phyloP scores from a whole-genome alignment of 2,329 filamentous ascomycete species.

The Elsinoe fawcettii region DNA sequence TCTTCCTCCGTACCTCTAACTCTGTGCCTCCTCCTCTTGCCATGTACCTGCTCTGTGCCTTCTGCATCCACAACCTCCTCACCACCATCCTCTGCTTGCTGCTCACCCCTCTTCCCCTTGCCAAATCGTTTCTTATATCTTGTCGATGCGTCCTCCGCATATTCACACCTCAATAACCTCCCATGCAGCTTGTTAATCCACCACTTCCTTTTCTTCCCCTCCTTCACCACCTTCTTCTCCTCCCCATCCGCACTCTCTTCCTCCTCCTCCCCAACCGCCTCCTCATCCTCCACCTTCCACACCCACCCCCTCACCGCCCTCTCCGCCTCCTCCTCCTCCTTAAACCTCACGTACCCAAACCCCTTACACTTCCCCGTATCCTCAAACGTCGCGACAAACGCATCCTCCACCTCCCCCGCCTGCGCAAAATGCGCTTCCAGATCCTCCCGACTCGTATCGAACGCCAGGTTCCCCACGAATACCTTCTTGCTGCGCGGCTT shows the following conservation, averaged over 20 bases:
- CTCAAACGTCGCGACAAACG: conserved; percentile 90
- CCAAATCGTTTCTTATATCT: conserved; percentile 92
- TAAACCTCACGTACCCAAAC: conserved; percentile 91
- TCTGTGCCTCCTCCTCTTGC: conserved; percentile 20
- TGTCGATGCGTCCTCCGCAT: conserved; percentile 81
- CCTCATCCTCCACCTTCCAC: conserved; percentile 51
- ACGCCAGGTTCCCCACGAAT: conserved; percentile 61
- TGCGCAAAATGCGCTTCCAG: conserved; percentile 72
- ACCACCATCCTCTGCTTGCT: conserved; percentile 17
- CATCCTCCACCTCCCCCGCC: conserved; percentile 74
- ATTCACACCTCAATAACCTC: conserved; percentile 76
- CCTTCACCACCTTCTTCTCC: conserved; percentile 27
- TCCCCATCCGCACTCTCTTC: conserved; percentile 27
- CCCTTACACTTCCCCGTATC: conserved; percentile 98
- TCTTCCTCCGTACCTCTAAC: conserved; percentile 26
- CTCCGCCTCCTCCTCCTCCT: conserved; percentile 65
- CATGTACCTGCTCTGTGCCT: conserved; percentile 19
- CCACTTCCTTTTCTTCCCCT: conserved; percentile 51
- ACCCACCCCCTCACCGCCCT: conserved; percentile 75
- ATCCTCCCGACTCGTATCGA: conserved; percentile 61
- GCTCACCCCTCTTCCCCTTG: conserved; percentile 44
- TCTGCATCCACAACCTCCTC: conserved; percentile 22
- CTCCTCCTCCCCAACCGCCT: conserved; percentile 28
- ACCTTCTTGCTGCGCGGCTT: conserved; percentile 66
- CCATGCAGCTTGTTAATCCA: conserved; percentile 81